Evolutionary conservation across 2,329 filamentous ascomycete species (phyloP), one percentile per base, ranked within the genome.

Genomic region (Fusarium nematophilum): DNA sequence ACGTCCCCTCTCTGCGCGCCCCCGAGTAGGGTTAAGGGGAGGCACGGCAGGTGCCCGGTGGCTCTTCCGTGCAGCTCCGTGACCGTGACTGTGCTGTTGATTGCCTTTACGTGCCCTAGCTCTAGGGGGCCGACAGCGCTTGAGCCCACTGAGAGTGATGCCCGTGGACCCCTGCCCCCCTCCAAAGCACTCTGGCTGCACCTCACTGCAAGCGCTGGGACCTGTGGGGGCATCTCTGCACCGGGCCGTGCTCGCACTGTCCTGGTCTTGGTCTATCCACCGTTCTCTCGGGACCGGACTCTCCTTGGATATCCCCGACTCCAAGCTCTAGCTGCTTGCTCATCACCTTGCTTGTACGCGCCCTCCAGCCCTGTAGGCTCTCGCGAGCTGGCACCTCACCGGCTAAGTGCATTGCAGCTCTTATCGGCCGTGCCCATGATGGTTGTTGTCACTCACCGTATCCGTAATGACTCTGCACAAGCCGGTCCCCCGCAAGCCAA

Each of bases 171-270:
- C 37, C 39, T 59, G 53, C n/a, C n/a, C n/a, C n/a, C n/a, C n/a
- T n/a, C n/a, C n/a, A n/a, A n/a, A 63, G 51, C 62, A 63, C 49
- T 52, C 64, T 57, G 58, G 47, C 56, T 65, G 68, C 64, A 69
- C 67, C 53, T 59, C 58, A 48, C 31, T 52, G 60, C 57, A 63
- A 49, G 54, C 58, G 61, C 58, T 57, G 50, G 48, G 36, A 42
- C 25, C 34, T 56, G 31, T 23, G 48, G 51, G 53, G 47, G 10
- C 8, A n/a, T 14, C 7, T 10, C 27, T 43, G 46, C 23, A 39
- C 27, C 29, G 55, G 34, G 26, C 44, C 34, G 33, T 47, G 34
- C 40, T 49, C 44, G 51, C 58, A 44, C 58, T 54, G 51, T 43
- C 29, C 14, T 18, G 25, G 42, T 37, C 47, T n/a, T 34, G 38